Base-by-base conservation (phyloP, 371 early-diverging fungal species). In the Rhizopus sp. region DNA sequence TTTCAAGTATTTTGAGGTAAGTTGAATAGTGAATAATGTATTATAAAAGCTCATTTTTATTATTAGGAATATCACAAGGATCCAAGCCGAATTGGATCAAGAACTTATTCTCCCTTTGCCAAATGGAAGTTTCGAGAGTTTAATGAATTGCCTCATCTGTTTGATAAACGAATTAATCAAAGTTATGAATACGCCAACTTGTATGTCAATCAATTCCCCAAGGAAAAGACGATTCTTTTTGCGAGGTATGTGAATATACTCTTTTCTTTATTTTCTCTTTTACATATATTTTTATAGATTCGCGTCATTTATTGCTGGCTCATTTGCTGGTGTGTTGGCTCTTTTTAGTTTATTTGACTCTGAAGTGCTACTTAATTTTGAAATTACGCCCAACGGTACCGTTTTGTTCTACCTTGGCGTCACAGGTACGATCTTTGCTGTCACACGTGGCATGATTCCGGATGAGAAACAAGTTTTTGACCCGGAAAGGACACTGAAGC, bases 51-150 rank as follows among this genome's bases (percentile, higher is more conserved):
- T 53, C 40, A 42, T 39, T 37, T 30, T 34, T 7, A 34, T 40
- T 17, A 37, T 32, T 57, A 93, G 92, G 93, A 92, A 68, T 92
- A 89, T 68, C 86, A 93, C 71, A 90, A 89, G 63, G 90, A 94
- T 66, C 98, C 98, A 0, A 82, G 90, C 33, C 77, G 87, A 12
- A 76, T 97, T 32, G 86, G 87, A 1, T 84, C 91, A 9, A 86
- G 98, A 32, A 77, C 81, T 3, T 99, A 92, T 64, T 87, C 97
- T 0, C 89, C 90, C 5, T 84, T 90, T 57, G 96, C 97, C 0
- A 78, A 82, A 46, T 96, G 93, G 95, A 90, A 92, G 68, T 90
- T 98, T 63, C 86, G 97, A 47, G 96, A 97, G 72, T 97, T 95
- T 65, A 97, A 99, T 72, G 99, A 99, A 68, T 79, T 96, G 10